Evolutionary conservation across 768 basidiomycete genomes (phyloP), one percentile per base, ranked within the genome.

Genomic region (Leccinum variicolor): DNA sequence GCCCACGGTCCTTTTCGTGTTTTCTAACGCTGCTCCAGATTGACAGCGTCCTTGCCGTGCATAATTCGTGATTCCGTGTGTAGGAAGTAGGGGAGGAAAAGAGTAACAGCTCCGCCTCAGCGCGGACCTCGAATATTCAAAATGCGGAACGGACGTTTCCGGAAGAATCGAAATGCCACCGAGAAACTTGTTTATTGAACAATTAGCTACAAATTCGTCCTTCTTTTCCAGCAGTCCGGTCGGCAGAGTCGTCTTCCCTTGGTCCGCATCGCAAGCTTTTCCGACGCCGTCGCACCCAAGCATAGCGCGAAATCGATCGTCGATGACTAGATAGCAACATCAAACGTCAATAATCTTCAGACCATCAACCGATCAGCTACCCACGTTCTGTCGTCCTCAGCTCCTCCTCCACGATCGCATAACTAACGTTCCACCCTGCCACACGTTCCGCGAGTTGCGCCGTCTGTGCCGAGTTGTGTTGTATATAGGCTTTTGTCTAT

Each of bases 281-380:
- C 92, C 45, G 84, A 78, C 45, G 83, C 81, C 25, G 95, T 94
- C 39, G 96, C 95, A 26, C 96, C 96, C 50, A 99, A 78, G 70
- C 95, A 97, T 36, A 99, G 77, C 26, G 89, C 87, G 66, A 99
- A 92, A 74, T 99, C 96, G 69, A 98, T 98, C 13, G 96, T 99
- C 0, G 96, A 91, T 7, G 96, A 98, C 94, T 98, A 56, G 34
- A 60, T 36, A 53, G 53, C 17, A 52, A 58, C 62, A 48, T 65
- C 39, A 39, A n/a, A 57, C 51, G 62, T 59, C 67, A 48, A 62
- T 69, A 69, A 72, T 57, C 66, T 58, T 23, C 31, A 53, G 17
- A 66, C 69, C 59, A 62, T 62, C 28, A 45, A 33, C 49, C 43
- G 50, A 33, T 41, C 41, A 50, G 59, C 61, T 43, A 75, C 93